Base-by-base conservation (phyloP, 78 protist genomes). In the slime mould (Dictyostelium discoideum) region DNA sequence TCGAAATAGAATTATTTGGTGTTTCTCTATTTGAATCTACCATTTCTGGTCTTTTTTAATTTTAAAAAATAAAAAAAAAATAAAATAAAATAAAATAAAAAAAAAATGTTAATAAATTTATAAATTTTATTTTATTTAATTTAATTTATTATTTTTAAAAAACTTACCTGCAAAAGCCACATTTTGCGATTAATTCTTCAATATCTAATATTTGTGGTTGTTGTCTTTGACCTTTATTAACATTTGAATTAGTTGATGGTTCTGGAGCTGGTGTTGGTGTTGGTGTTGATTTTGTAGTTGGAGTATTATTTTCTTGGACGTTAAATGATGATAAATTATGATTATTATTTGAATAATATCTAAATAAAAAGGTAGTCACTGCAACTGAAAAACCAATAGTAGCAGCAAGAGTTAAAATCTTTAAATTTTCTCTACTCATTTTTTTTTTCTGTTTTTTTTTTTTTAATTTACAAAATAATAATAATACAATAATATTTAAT, bases 151-250 rank as follows among this genome's bases (percentile, higher is more conserved):
- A 10, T 54, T 54, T 44, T 44, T 44, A 7, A 7, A 24, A 20
- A 3, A 72, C 37, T 73, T 73, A 32, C 79, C 79, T 73, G 48
- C 94, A 90, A 42, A 90, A 90, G 42, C 94, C 94, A 82, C 94
- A 90, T 40, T 82, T 80, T 29, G 50, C 76, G 32, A 80, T 72
- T n/a, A 90, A 22, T 29, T 90, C 94, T 37, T 90, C 94, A 90
- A 90, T 90, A 37, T 90, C 94, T 18, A 42, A 54, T 46, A 90
- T 20, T 13, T 7, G 26, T 39, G 8, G 57, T 65, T 29, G 24
- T 54, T 54, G 20, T 54, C n/a, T 16, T 54, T 54, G 65, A 16
- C 65, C 65, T 54, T 54, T 18, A 2, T 29, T 44, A 11, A 24
- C 73, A 32, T 32, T 24, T 5, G 32, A n/a, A 16, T 22, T 69